A percentile compares a stretch with the other conserved stretches of the same genome.
These are phyloP conservation scores for Leersia perrieri DNA, from an alignment of 176 grass and related monocot species.

Conservation along the genomic window DNA sequence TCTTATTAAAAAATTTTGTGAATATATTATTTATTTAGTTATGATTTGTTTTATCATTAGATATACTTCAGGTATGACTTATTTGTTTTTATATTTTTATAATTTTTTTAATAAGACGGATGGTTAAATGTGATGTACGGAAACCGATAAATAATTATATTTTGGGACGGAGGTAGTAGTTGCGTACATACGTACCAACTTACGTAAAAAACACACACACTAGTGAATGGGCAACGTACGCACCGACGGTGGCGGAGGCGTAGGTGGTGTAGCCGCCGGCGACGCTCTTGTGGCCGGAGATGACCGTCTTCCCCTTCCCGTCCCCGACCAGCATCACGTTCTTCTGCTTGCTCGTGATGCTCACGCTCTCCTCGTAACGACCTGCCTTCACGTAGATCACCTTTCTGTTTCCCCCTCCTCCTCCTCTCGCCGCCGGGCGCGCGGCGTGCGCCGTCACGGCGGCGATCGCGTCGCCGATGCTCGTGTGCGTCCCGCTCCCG, in stretches of 20 bases:
- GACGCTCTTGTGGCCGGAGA: conserved; percentile 51
- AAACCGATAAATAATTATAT: too few relatives aligned
- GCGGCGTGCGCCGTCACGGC: conserved; percentile 29
- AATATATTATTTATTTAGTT: too few relatives aligned
- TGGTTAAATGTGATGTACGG: too few relatives aligned
- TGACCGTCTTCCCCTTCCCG: conserved; percentile 77
- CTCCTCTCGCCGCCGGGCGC: background rate
- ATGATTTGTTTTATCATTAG: too few relatives aligned
- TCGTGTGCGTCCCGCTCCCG: conserved; percentile 72
- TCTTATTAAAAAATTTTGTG: too few relatives aligned
- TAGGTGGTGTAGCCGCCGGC: conserved; percentile 57
- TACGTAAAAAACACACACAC: too few relatives aligned
- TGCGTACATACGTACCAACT: too few relatives aligned
- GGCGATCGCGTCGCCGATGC: conserved; percentile 69
- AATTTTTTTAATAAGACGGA: too few relatives aligned
- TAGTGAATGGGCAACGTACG: background rate
- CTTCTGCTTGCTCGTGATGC: conserved; percentile 44
- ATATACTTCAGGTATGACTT: too few relatives aligned
- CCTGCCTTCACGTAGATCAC: conserved; percentile 81
- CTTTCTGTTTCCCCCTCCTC: conserved; percentile 30
- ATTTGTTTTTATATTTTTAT: too few relatives aligned
- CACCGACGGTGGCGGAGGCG: conserved; percentile 77
- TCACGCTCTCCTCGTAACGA: conserved; percentile 64
- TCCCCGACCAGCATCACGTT: conserved; percentile 82
- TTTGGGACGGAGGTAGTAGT: too few relatives aligned